A percentile compares a stretch with the other conserved stretches of the same genome.
These are phyloP conservation scores for Pseudognaphalium luteoalbum DNA, from an alignment of 129 eudicot species.

Conservation along the genomic window DNA sequence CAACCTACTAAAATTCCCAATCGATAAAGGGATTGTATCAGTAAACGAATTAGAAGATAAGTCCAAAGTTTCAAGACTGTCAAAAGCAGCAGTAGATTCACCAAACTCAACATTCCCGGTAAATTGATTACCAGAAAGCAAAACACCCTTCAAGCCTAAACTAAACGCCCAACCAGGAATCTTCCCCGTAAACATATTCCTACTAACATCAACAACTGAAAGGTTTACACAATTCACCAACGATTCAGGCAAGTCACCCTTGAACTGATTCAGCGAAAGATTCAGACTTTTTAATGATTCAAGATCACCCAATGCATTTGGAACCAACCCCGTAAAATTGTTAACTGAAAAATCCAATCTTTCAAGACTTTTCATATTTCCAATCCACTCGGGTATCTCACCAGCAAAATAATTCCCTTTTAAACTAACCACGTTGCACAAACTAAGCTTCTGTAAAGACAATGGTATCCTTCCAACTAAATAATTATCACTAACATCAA, in stretches of 20 bases:
- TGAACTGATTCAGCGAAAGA: slow-evolving; percentile 59
- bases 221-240: slow-evolving; percentile 53
- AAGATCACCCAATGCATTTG: slow-evolving; percentile 54
- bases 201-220: slow-evolving; percentile 56
- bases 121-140: slow-evolving; percentile 54
- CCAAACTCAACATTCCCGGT: slow-evolving; percentile 52
- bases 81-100: slow-evolving; percentile 41
- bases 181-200: slow-evolving; percentile 52
- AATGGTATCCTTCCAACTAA: slow-evolving; percentile 66
- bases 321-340: slow-evolving; percentile 60
- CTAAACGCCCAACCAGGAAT: slow-evolving; percentile 67
- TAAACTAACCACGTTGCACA: slow-evolving; percentile 55
- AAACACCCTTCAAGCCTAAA: slow-evolving; percentile 50
- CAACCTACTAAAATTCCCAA: slow-evolving; percentile 66
- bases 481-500: slow-evolving; percentile 71
- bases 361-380: slow-evolving; percentile 63
- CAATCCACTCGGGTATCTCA: slow-evolving; percentile 76
- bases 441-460: slow-evolving; percentile 68
- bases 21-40: slow-evolving; percentile 51
- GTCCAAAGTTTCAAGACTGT: slow-evolving; percentile 63
- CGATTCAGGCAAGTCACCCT: slow-evolving; percentile 66
- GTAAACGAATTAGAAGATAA: slow-evolving; percentile 71
- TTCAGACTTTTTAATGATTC: slow-evolving; percentile 54
- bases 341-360: slow-evolving; percentile 72
- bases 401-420: slow-evolving; percentile 62